Percentiles rank a stretch among this genome's conserved stretches.
phyloP scores from a whole-genome alignment of 805 yeast species.

The Kluyveromyces dobzhanskii region DNA sequence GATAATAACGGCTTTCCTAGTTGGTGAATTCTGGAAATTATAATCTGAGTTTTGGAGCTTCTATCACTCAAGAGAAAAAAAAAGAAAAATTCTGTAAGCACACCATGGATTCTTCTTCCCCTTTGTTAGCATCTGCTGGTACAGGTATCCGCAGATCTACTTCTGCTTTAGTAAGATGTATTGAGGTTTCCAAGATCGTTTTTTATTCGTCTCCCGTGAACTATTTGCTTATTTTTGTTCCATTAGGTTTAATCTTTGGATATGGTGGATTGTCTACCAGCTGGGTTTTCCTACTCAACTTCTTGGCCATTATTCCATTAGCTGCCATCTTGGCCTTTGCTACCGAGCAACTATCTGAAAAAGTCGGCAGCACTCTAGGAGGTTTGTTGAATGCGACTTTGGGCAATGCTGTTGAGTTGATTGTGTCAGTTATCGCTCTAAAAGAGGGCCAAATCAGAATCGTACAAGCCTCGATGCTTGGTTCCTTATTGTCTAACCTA shows the following conservation, averaged over 20 bases:
- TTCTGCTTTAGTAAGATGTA: conserved; percentile 14
- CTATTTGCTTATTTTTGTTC: conserved; percentile 72
- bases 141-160: conserved; percentile 2
- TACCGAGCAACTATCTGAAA: conserved; percentile 83
- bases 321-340: conserved; percentile 88
- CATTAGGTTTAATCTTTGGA: conserved; percentile 78
- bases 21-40: no score
- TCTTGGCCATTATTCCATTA: conserved; percentile 83
- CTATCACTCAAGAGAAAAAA: no score
- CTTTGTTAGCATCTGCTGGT: conserved; percentile 12
- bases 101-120: conserved; percentile 15
- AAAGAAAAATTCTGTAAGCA: no score
- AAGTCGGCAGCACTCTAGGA: conserved; percentile 87
- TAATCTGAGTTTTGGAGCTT: no score
- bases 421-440: conserved; percentile 87
- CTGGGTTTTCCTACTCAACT: conserved; percentile 62
- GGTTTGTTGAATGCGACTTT: conserved; percentile 94
- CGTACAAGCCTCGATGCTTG: conserved; percentile 96
- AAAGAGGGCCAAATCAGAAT: conserved; percentile 80
- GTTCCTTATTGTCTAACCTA: conserved; percentile 82
- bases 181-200: conserved; percentile 21
- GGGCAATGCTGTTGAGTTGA: conserved; percentile 96
- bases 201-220: conserved; percentile 64
- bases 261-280: conserved; percentile 44
- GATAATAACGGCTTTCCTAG: no score